A percentile compares a stretch with the other conserved stretches of the same genome.
Conservation (phyloP, 768 basidiomycete species). For the Russula earlei region DNA sequence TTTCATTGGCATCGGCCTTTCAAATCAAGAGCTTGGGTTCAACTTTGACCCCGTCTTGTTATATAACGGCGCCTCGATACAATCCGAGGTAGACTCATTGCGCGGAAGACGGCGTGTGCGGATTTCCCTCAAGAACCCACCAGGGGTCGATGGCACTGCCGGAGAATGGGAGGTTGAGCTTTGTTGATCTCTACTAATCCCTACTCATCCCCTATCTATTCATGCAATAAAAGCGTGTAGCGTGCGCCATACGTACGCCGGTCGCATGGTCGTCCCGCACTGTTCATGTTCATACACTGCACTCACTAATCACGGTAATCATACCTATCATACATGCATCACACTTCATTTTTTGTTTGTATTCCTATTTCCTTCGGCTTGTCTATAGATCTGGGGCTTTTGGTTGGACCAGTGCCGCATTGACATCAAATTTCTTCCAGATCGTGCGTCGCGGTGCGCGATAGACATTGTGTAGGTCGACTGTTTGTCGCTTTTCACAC, state of each 20-base stretch:
- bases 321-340: conserved; percentile 14
- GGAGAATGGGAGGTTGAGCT: conserved; percentile 77
- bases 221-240: conserved; percentile 7
- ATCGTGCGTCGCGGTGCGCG: neutral
- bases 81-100: conserved; percentile 26
- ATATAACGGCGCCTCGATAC: conserved; percentile 31
- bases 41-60: conserved; percentile 27
- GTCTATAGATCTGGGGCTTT: conserved; percentile 17
- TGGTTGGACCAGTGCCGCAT: conserved; percentile 9
- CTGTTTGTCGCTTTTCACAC: conserved; percentile 2
- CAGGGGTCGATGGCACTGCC: conserved; percentile 51
- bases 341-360: conserved; percentile 13
- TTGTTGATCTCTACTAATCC: conserved; percentile 31
- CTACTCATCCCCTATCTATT: conserved; percentile 15
- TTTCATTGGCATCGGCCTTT: conserved; percentile 46
- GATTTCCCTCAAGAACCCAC: conserved; percentile 58
- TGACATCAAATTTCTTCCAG: neutral
- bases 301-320: conserved; percentile 15
- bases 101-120: conserved; percentile 45
- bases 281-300: conserved; percentile 3
- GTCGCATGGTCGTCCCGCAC: conserved; percentile 5
- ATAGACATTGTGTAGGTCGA: neutral
- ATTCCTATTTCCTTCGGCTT: conserved; percentile 8
- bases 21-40: conserved; percentile 30
- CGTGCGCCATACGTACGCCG: neutral